phyloP scores from a whole-genome alignment of 345 rosid species.

The Leavenworthia alabamica region DNA sequence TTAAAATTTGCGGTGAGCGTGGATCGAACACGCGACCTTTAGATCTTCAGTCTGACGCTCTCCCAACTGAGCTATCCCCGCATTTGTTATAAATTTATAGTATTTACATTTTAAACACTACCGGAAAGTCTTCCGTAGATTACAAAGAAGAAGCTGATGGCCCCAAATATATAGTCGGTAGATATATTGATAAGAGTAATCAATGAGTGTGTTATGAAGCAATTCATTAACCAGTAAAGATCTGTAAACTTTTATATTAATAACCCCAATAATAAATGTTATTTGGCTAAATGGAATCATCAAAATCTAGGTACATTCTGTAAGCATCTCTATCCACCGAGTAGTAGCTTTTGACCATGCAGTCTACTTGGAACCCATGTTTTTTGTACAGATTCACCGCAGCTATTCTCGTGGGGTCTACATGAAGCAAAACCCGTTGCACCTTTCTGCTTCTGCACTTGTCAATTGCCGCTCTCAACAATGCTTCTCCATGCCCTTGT shows the following conservation, averaged over 20 bases:
- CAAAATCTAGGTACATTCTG: slow-evolving; percentile 68
- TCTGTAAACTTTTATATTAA: neutral
- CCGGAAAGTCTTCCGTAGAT: too few species aligned
- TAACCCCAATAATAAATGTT: neutral
- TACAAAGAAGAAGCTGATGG: neutral
- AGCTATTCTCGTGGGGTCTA: slow-evolving; percentile 57
- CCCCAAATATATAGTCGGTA: neutral
- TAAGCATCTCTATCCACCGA: slow-evolving; percentile 64
- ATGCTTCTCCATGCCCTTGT: slow-evolving; percentile 69
- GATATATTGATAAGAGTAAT: neutral
- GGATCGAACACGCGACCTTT: slow-evolving; percentile 72
- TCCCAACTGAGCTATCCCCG: slow-evolving; percentile 98
- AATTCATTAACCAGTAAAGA: neutral
- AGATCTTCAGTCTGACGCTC: slow-evolving; percentile 85
- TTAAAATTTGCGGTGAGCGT: slow-evolving; percentile 56
- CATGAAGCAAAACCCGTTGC: slow-evolving; percentile 65
- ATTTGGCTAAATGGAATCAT: slow-evolving; percentile 18
- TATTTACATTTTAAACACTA: too few species aligned
- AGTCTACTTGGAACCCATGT: slow-evolving; percentile 62
- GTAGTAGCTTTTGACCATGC: slow-evolving; percentile 54
- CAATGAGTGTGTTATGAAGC: slow-evolving; percentile 5
- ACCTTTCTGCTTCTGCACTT: slow-evolving; percentile 66
- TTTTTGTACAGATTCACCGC: slow-evolving; percentile 72
- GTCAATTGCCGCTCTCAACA: slow-evolving; percentile 55
- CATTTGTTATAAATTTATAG: too few species aligned